Base-by-base conservation (phyloP, 2,329 filamentous ascomycete species). In the Botrytis hyacinthi region DNA sequence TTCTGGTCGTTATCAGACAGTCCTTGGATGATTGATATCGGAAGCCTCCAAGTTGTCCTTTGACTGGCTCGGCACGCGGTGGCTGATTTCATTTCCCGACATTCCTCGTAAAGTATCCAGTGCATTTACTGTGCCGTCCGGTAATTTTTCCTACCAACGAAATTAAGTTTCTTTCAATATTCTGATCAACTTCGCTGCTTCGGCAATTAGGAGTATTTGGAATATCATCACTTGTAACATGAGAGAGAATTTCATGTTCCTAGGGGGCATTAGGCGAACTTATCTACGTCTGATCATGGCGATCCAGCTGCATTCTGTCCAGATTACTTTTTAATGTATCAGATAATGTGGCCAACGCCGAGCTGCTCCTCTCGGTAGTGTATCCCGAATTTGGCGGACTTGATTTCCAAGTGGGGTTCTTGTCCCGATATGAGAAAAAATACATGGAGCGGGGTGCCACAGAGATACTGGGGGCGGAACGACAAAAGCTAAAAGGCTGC, bases 401-500 rank as follows among this genome's bases (percentile, higher is more conserved):
- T 68, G 37, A 44, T 69, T 61, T 63, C 62, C 4, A 68, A 69
- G 29, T 60, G 40, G 71, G 63, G 40, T 69, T 32, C 48, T 60
- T 61, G 48, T 72, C 32, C 71, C 62, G 62, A 72, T 16, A 48
- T 60, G n/a, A 54, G 42, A 68, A 68, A 10, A 22, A 60, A 72
- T 37, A 29, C 57, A 57, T 63, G 29, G 42, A 54, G 35, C 44
- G 57, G 32, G 65, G 71, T 73, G 46, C 37, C 44, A 63, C 66
- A 35, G 35, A 51, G 60, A 35, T 46, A 54, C 71, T 68, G 51
- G 62, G 40, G 61, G 62, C 16, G 62, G 46, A 68, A 37, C 40
- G 70, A 72, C 46, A 67, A 46, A 66, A 72, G 61, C 37, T 51
- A 67, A 48, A 40, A 62, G 57, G 68, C 66, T 70, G 66, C 57